Percentiles rank a stretch among this genome's conserved stretches.
Evolutionary conservation across 257 asterid genomes (phyloP).

Genomic region (Ilex aquifolium): DNA sequence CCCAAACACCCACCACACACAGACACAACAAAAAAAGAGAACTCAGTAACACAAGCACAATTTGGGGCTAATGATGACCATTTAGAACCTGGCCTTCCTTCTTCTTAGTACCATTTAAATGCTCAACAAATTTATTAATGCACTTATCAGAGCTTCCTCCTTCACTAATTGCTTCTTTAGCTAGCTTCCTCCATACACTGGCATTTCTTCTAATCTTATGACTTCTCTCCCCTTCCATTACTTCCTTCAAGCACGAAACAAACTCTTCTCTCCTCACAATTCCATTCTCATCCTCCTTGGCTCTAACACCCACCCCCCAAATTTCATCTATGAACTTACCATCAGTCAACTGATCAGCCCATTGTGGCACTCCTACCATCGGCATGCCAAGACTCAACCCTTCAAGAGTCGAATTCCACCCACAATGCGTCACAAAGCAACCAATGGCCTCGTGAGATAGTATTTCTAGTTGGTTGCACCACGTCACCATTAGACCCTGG

Average conservation of each 20-base stretch:
- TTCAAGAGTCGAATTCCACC: constrained; percentile 65
- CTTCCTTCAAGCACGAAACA: constrained; percentile 36
- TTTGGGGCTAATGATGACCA: background rate
- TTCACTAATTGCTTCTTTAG: constrained; percentile 37
- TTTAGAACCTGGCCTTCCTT: background rate
- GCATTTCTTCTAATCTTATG: constrained; percentile 43
- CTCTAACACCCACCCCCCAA: constrained; percentile 54
- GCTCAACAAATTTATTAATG: constrained; percentile 44
- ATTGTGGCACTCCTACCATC: constrained; percentile 61
- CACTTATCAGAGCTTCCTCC: constrained; percentile 54
- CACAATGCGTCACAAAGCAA: constrained; percentile 65
- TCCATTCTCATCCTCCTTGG: constrained; percentile 50
- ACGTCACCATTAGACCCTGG: constrained; percentile 48
- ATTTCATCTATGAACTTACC: constrained; percentile 58
- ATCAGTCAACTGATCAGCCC: constrained; percentile 65
- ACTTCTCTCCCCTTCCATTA: constrained; percentile 44
- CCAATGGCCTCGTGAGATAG: constrained; percentile 48
- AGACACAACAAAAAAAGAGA: no score
- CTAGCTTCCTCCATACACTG: constrained; percentile 39
- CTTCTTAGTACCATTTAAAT: constrained; percentile 9
- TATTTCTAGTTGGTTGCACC: constrained; percentile 69
- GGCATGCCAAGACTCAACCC: constrained; percentile 56
- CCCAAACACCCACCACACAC: no score
- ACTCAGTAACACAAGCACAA: no score
- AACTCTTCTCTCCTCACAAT: constrained; percentile 46